Evolutionary conservation across 257 asterid genomes (phyloP), one percentile per base, ranked within the genome.

Genomic region (Solanum appendiculatum): DNA sequence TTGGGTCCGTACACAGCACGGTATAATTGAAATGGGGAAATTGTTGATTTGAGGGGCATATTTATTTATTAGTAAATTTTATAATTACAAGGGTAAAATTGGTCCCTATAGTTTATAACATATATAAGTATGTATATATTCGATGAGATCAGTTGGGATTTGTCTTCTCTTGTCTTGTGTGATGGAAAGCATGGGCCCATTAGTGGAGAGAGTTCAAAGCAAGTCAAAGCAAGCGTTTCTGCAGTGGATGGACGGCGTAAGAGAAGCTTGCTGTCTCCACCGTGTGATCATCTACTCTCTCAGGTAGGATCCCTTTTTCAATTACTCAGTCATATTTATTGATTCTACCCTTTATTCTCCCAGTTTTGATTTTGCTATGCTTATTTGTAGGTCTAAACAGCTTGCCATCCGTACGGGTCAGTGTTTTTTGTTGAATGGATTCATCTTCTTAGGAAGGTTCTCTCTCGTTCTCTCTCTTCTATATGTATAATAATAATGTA

Each of bases 251-350:
- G 95, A 96, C 77, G 99, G 99, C 86, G 92, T 97, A 92, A 93
- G 93, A 88, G 99, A 97, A 88, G 99, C 99, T 82, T 95, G 98
- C 86, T 95, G 99, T 89, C 93, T 97, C 88, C 98, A 94, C 86
- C 96, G 99, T 60, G 99, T 96, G 86, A 81, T 94, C 87, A 90
- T 92, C 85, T 97, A 95, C 88, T 95, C 95, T 77, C 89, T 87
- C 90, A 90, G 98, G 99, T 96, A 12, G 16, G 69, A 60, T 25
- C 87, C 78, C 87, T 33, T 23, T 23, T 54, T 58, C 20, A 9
- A 23, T 46, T 7, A 15, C 48, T 58, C 27, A 25, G n/a, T 48
- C 69, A 31, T 86, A 87, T 11, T 23, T 54, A 29, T 14, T 23
- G 3, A 12, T 75, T 86, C 5, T 12, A 33, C 73, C 16, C 4